These are phyloP conservation scores for Lycium ferocissimum DNA, from an alignment of 257 asterid genomes.

Conservation along the genomic window DNA sequence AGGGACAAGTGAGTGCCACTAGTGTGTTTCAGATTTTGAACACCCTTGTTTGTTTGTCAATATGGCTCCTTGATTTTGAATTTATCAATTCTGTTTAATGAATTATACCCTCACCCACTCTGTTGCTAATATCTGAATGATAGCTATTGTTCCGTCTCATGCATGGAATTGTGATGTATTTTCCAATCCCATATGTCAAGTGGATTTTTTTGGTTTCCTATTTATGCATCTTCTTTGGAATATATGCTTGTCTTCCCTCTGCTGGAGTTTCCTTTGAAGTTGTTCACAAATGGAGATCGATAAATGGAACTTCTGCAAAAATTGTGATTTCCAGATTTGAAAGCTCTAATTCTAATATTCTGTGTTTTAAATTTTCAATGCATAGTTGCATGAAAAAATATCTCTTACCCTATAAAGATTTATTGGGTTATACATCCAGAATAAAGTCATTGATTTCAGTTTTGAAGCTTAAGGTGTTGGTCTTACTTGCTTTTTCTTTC, in stretches of 20 bases:
- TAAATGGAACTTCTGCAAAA: too few species aligned
- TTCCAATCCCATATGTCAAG: neutral
- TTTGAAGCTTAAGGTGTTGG: neutral
- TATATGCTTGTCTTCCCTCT: neutral
- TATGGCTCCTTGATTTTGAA: neutral
- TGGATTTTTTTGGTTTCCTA: neutral
- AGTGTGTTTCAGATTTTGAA: slow-evolving; percentile 18
- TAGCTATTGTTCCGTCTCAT: neutral
- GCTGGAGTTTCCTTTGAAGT: neutral
- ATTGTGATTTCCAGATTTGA: neutral
- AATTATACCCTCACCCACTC: neutral
- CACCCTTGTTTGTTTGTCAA: neutral
- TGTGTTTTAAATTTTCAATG: neutral
- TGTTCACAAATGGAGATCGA: neutral
- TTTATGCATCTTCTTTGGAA: neutral
- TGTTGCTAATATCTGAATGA: neutral
- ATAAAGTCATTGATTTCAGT: neutral
- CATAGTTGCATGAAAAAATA: slow-evolving; percentile 2
- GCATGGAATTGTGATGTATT: neutral
- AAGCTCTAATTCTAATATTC: slow-evolving; percentile 6
- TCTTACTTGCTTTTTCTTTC: slow-evolving; percentile 26
- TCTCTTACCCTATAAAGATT: neutral
- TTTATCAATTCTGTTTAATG: neutral
- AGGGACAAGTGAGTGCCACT: slow-evolving; percentile 66
- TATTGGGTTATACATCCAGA: slow-evolving; percentile 8